Evolutionary conservation across 768 basidiomycete species (phyloP), one percentile per base, ranked within the genome.

Genomic region (Cantharellus cinnabarinus): DNA sequence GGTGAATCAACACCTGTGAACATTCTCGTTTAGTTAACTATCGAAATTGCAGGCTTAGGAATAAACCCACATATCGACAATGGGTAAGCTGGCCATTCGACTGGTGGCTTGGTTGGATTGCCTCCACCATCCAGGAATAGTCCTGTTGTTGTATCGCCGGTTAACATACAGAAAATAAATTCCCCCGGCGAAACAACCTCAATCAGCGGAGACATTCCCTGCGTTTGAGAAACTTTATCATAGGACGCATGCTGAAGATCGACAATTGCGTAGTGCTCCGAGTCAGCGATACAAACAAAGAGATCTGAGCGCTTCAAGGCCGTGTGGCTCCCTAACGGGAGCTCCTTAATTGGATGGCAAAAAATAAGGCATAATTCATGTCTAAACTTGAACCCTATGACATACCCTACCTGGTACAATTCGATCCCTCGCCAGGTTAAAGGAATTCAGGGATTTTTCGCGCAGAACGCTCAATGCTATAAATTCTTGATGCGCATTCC

Each of bases 61-160:
- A 4, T 10, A 39, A 52, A 57, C 2, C 41, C 65, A 91, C 89
- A 81, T 42, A 89, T 71, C 20, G 81, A 77, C 34, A 79, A 71
- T 0, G 90, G 88, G 72, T 93, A 81, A 56, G 73, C 77, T 2
- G 80, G 76, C 88, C 89, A 95, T 66, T 89, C 79, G 50, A 95
- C 71, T 2, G 91, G 93, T 2, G 90, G 90, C 52, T 91, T 77
- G 4, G 89, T 82, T 3, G 93, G 89, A 68, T 94, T 90, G 0
- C 89, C 91, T 2, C 79, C 77, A 0, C 81, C 78, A 10, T 78
- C 88, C 63, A 97, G 75, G 64, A 97, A 98, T 5, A 98, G 71
- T 0, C 93, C 93, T 44, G 97, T 72, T 0, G 87, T 86, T 57
- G 77, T 80, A 2, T 74, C 71, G 10, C 88, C 93, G 10, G 35